These are phyloP conservation scores for Raffaelea deltoideospora DNA, from an alignment of 2,329 filamentous ascomycete genomes.

Conservation along the genomic window DNA sequence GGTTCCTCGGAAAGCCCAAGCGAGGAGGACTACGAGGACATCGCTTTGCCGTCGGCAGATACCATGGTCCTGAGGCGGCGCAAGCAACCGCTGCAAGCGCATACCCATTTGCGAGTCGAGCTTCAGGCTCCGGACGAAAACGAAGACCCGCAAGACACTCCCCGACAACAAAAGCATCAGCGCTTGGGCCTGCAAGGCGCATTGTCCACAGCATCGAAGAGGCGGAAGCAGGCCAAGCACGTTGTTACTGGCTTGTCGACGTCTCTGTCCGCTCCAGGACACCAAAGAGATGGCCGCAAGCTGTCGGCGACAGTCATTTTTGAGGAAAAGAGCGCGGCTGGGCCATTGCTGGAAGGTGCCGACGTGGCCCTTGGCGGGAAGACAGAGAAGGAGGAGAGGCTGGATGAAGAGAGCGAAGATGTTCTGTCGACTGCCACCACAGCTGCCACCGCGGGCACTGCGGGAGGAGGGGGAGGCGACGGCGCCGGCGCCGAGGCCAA, in stretches of 20 bases:
- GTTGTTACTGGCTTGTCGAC: too few relatives aligned
- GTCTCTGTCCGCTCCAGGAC: neutral
- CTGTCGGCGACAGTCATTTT: constrained; percentile 10
- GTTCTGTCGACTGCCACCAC: neutral
- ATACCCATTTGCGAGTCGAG: too few relatives aligned
- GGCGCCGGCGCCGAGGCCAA: neutral
- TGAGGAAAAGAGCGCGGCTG: constrained; percentile 3
- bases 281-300: constrained; percentile 2
- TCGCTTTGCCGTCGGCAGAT: constrained; percentile 9
- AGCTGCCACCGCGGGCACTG: neutral
- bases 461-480: neutral
- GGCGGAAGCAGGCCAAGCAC: too few relatives aligned
- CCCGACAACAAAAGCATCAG: too few relatives aligned
- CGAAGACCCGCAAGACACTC: neutral
- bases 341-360: neutral
- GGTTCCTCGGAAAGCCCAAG: constrained; percentile 23
- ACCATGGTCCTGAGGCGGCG: constrained; percentile 11
- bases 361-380: neutral
- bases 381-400: neutral
- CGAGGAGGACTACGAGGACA: constrained; percentile 30
- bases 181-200: neutral
- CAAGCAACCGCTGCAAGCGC: constrained; percentile 5
- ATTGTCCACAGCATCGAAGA: neutral
- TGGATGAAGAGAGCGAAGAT: neutral
- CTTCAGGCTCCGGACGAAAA: neutral